Percentiles rank a stretch among this genome's conserved stretches.
Evolutionary conservation across 176 grass and related monocot species (phyloP).

Genomic region (Lolium multiflorum): DNA sequence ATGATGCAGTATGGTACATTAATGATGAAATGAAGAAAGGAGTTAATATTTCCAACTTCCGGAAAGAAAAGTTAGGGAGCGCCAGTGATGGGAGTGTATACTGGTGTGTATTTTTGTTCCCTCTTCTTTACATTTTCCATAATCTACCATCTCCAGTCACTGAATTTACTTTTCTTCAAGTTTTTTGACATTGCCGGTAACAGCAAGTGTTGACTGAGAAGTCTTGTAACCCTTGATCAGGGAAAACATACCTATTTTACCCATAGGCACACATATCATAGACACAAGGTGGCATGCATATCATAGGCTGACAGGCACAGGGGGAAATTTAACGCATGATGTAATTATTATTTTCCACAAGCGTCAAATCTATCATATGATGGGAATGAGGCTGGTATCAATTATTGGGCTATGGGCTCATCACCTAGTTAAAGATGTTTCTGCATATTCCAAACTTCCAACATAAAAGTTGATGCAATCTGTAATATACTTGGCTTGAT

Average conservation of each 20-base stretch:
- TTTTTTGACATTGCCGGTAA: slow-evolving; percentile 25
- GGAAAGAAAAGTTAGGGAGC: slow-evolving; percentile 69
- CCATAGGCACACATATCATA: background rate
- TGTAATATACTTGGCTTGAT: background rate
- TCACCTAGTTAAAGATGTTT: slow-evolving; percentile 22
- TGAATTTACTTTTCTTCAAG: slow-evolving; percentile 20
- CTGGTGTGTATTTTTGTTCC: slow-evolving; percentile 60
- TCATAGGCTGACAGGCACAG: background rate
- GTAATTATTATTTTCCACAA: background rate
- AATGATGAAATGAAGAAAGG: slow-evolving; percentile 81
- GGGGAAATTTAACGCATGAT: background rate
- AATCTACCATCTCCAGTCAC: slow-evolving; percentile 39
- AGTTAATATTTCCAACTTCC: slow-evolving; percentile 65
- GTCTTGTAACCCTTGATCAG: background rate
- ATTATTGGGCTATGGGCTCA: background rate
- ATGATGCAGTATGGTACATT: slow-evolving; percentile 71
- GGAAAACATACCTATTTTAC: background rate
- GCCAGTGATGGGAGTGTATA: slow-evolving; percentile 62
- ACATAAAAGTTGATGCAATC: background rate
- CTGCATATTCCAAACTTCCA: background rate
- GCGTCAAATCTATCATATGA: background rate
- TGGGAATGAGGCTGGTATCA: background rate
- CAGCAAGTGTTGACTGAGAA: slow-evolving; percentile 10
- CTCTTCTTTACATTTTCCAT: slow-evolving; percentile 22
- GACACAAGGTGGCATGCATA: background rate